phyloP scores from a whole-genome alignment of 2,329 filamentous ascomycete genomes.

The Truncatella angustata region DNA sequence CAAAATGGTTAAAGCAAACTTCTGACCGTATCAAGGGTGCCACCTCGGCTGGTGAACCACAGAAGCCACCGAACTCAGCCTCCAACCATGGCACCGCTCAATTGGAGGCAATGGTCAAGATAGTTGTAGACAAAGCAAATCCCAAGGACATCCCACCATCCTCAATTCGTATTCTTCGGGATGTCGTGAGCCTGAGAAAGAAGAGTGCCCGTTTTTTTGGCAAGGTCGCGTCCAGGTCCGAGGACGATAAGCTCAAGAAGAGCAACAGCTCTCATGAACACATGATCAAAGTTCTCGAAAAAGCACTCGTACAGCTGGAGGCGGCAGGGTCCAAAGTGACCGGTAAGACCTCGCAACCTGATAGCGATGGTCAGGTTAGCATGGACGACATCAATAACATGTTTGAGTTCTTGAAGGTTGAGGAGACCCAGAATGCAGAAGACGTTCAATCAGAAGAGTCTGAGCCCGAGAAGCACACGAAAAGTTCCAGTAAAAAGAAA shows the following conservation, averaged over 20 bases:
- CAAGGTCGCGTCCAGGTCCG: slow-evolving; percentile 13
- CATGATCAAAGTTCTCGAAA: slow-evolving; percentile 26
- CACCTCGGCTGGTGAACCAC: no score
- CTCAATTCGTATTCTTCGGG: slow-evolving; percentile 23
- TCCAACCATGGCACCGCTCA: neutral
- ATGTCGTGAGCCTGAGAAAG: slow-evolving; percentile 26
- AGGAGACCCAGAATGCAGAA: slow-evolving; percentile 14
- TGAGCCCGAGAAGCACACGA: slow-evolving; percentile 10
- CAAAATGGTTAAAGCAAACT: neutral
- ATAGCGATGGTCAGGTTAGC: slow-evolving; percentile 8
- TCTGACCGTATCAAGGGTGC: neutral
- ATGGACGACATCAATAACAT: slow-evolving; percentile 24
- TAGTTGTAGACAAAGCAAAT: slow-evolving; percentile 17
- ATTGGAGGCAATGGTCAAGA: slow-evolving; percentile 8
- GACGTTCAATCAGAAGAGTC: slow-evolving; percentile 12
- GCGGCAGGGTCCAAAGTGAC: slow-evolving; percentile 14
- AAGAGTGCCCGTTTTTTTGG: slow-evolving; percentile 24
- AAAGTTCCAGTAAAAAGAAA: slow-evolving; percentile 11
- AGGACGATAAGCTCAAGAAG: slow-evolving; percentile 17
- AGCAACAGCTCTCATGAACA: slow-evolving; percentile 23
- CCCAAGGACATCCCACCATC: slow-evolving; percentile 23
- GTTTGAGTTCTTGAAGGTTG: slow-evolving; percentile 24
- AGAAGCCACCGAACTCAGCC: no score
- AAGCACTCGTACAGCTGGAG: slow-evolving; percentile 22
- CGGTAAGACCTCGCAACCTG: neutral